Base-by-base conservation (phyloP, 2,329 filamentous ascomycete species). In the Aspergillus udagawae region DNA sequence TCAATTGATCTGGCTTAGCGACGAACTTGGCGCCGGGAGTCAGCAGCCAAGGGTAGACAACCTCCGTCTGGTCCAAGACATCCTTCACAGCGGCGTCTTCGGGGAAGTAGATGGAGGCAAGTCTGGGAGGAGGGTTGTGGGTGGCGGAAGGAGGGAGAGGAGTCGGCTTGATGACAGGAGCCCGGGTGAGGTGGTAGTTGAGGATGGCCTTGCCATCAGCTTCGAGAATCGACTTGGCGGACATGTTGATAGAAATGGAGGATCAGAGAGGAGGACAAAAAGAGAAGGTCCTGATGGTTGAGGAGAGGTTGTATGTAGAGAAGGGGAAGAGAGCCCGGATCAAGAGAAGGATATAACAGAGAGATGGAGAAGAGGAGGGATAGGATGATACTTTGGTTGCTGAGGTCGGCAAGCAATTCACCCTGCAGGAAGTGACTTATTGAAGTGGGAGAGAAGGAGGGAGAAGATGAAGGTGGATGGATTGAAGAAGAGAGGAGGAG, bases 121-220 rank as follows among this genome's bases (percentile, higher is more conserved):
- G 87, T 80, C 90, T 93, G 70, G 92, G 82, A 61, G 94, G 88
- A 68, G 94, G 82, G 83, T 97, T 97, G 87, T 99, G 94, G 77
- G 86, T 94, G 65, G 89, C 79, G 64, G 90, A 83, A 66, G 84
- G 76, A 68, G 92, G 91, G 57, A 97, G 91, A 80, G 94, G 92
- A 73, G 92, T 93, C 67, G 93, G 90, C 89, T 97, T 97, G 86
- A 99, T 96, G 78, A 96, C 89, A 66, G 92, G 88, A 69, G 94
- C 91, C 76, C 94, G 90, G 71, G 94, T 97, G 80, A 99, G 92
- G 85, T 97, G 94, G 86, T 97, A 99, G 90, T 97, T 97, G 86
- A 99, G 86, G 83, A 99, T 97, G 86, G 94, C 94, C 90, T 99
- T 99, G 86, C 94, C 94, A 83, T 99, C 94, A 84, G 93, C 93